Evolutionary conservation across 2,329 filamentous ascomycete genomes (phyloP), one percentile per base, ranked within the genome.

Genomic region (Orbilia ellipsospora): DNA sequence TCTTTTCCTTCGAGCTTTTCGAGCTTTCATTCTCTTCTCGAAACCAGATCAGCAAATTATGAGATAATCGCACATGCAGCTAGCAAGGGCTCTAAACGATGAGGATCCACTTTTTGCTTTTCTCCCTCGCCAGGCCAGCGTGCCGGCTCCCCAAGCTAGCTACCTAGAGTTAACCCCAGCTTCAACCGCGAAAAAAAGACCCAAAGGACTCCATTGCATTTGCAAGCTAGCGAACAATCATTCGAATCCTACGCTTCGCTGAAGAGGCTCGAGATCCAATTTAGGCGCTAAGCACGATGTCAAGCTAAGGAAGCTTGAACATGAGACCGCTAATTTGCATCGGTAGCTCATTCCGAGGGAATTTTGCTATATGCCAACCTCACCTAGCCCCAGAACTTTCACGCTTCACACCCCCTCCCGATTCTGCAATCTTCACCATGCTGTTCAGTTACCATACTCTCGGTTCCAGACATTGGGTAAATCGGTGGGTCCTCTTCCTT

Each of bases 31-130:
- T 13, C 44, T 26, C 45, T 67, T 73, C 69, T 73, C 69, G 69
- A 73, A 73, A 73, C 69, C 69, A 73, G 63, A 74, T 74, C 70
- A 74, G 56, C 63, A 68, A 74, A 74, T 68, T 74, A 74, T 74
- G 70, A 74, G 70, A 74, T 74, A 74, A 74, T 74, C 63, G 70
- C 70, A 74, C 70, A 74, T 74, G 63, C 64, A 74, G 63, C 63
- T 68, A 74, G 65, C 70, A 68, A 74, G 70, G 70, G 70, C 70
- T 68, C 59, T 74, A 74, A 74, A 74, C 70, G 70, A 74, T 67
- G 57, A 54, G 61, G 57, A 65, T 66, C 69, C 69, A 73, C 69
- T 56, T 52, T 45, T 73, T 48, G 5, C 44, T n/a, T 48, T 73
- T 61, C 23, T 36, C 20, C 10, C 8, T 18, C 28, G 48, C 48